Evolutionary conservation across 2,329 filamentous ascomycete species (phyloP), one percentile per base, ranked within the genome.

Genomic region (Claviceps capensis): DNA sequence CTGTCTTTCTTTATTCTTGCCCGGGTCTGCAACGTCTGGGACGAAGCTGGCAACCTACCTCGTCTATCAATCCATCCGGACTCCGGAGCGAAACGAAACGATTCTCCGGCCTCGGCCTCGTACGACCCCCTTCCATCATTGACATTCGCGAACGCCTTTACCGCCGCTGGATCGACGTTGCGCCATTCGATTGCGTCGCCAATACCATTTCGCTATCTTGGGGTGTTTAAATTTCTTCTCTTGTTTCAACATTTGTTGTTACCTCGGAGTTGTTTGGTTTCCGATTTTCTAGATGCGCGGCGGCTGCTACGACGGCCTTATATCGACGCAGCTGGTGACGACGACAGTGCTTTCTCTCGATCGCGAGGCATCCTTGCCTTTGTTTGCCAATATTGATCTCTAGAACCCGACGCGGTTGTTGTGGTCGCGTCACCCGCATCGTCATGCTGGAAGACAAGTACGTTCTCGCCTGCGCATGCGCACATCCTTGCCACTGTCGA

Each of bases 371-470:
- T 42, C 22, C 14, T 42, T 16, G 1, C 41, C 7, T 30, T 36
- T 11, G 0, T 26, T 22, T 26, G 13, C 36, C 1, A 9, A 9
- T 16, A 34, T 16, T 17, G 22, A 14, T 13, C 14, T 2, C 2
- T 26, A 40, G 38, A 51, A 19, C 6, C 34, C 6, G 42, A 45
- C 34, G 23, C 36, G 34, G 41, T 3, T 5, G 7, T 36, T 41
- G 40, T 23, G 13, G 22, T 36, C 40, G 53, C 54, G 42, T 46
- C 14, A 41, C 30, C 30, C 9, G 30, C 47, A 17, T 43, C 55
- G 60, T 52, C 50, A 68, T 68, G 66, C 57, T 69, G 59, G 66
- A 68, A 54, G 67, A 69, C 59, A 69, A 69, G 66, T 69, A 65
- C 52, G 66, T 62, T 45, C 30, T 37, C 34, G 22, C 30, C 1